phyloP scores from a whole-genome alignment of 2,329 filamentous ascomycete genomes.

The Spiromastix sp. region DNA sequence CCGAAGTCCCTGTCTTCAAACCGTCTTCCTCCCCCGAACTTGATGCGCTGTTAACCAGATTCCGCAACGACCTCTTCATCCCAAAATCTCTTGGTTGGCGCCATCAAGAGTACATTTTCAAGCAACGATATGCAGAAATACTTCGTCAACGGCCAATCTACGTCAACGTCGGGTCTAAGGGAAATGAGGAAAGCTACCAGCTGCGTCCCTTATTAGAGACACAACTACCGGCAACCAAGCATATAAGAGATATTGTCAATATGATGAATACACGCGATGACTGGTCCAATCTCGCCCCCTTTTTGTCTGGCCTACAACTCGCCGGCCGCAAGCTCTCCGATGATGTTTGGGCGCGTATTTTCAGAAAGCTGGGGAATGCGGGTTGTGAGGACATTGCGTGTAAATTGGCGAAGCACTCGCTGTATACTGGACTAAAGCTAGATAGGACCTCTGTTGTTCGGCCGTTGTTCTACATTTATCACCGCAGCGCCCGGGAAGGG shows the following conservation, averaged over 20 bases:
- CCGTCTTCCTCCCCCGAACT: conserved; percentile 31
- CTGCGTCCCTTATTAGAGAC: conserved; percentile 26
- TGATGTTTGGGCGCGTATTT: conserved; percentile 23
- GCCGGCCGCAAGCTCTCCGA: conserved; percentile 18
- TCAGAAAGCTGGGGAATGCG: conserved; percentile 26
- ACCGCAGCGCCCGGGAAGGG: conserved; percentile 22
- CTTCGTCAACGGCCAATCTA: conserved; percentile 31
- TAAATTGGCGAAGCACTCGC: conserved; percentile 25
- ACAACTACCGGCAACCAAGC: conserved; percentile 24
- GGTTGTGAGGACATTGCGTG: conserved; percentile 26
- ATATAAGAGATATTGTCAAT: conserved; percentile 21
- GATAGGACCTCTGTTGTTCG: conserved; percentile 19
- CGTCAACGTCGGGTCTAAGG: conserved; percentile 23
- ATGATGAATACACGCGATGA: conserved; percentile 28
- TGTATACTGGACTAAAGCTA: conserved; percentile 28
- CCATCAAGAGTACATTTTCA: conserved; percentile 32
- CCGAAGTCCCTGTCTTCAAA: conserved; percentile 29
- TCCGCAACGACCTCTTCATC: conserved; percentile 35
- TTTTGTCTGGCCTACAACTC: conserved; percentile 28
- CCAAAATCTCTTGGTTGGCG: conserved; percentile 27
- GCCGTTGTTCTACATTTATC: conserved; percentile 28
- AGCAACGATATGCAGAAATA: conserved; percentile 22
- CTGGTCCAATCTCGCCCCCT: conserved; percentile 31
- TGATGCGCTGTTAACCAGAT: conserved; percentile 28
- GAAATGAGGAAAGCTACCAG: conserved; percentile 27